These are phyloP conservation scores for Agarophyton chilense DNA, from an alignment of 23 red algal species.

Conservation along the genomic window DNA sequence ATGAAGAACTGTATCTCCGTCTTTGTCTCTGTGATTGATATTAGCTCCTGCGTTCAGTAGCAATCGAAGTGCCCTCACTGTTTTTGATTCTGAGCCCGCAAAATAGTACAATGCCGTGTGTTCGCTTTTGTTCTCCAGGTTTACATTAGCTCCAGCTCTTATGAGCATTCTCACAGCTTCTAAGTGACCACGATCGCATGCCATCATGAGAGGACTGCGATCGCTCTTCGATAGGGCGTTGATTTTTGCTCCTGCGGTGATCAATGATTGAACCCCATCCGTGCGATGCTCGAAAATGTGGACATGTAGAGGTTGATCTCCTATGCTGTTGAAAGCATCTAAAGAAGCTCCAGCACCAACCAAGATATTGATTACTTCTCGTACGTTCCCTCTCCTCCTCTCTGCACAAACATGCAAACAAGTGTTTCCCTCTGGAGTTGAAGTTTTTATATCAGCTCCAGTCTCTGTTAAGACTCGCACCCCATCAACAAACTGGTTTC, in stretches of 20 bases:
- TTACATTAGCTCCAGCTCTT: constrained; percentile 29
- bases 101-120: constrained; percentile 30
- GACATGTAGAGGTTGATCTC: constrained; percentile 16
- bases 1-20: constrained; percentile 46
- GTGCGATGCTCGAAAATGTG: constrained; percentile 34
- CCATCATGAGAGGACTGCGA: constrained; percentile 21
- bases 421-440: constrained; percentile 15
- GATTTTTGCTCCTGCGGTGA: constrained; percentile 6
- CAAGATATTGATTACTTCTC: background rate
- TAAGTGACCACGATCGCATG: constrained; percentile 23
- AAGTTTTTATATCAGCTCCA: constrained; percentile 13
- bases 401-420: constrained; percentile 26
- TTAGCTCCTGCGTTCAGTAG: constrained; percentile 11
- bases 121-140: background rate
- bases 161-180: constrained; percentile 39
- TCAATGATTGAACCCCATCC: constrained; percentile 8
- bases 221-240: constrained; percentile 15
- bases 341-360: background rate
- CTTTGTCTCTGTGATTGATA: constrained; percentile 39
- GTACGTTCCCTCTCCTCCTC: background rate
- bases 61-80: background rate
- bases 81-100: constrained; percentile 10
- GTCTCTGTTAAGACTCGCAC: background rate
- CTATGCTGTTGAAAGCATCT: constrained; percentile 17
- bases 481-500: constrained; percentile 30